Evolutionary conservation across 257 asterid genomes (phyloP), one percentile per base, ranked within the genome.

Genomic region (Nicotiana knightiana): DNA sequence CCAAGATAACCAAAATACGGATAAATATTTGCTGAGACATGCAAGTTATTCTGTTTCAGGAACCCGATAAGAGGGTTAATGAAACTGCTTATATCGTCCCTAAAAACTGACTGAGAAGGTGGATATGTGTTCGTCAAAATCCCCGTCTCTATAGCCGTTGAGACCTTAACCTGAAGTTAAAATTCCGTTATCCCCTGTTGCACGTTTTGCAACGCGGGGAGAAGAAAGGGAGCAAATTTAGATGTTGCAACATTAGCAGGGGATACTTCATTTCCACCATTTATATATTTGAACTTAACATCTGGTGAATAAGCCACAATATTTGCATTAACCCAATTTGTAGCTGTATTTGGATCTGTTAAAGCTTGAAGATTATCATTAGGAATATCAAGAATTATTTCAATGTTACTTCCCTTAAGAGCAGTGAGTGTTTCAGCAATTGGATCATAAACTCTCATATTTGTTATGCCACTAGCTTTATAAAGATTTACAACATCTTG

Each of bases 191-290:
- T 21, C 0, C 88, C 88, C 9, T 30, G 76, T 15, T 85, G 82
- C 1, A 90, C 35, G 76, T 87, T 90, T 46, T 48, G 63, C 83
- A 87, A 82, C 33, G 89, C 88, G 0, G 88, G 90, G 11, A 76
- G 57, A 17, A 83, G 65, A 28, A 1, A 81, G 2, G 64, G 79
- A 16, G 83, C 81, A 9, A 58, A 53, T 6, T n/a, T 9, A 9
- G 57, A 24, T n/a, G 77, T 11, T 43, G 12, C 6, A 43, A 0
- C 1, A 43, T 2, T 70, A 0, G 0, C 3, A 3, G 89, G 79
- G 26, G 53, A n/a, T 16, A 88, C 79, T 62, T 88, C 89, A 16
- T 90, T 90, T 16, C 93, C 92, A 8, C 84, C 89, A 5, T 81
- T 84, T 24, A 87, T 53, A 84, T 85, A 88, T 58, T 68, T 84